Base-by-base conservation (phyloP, 2,329 filamentous ascomycete species). In the Trichoderma semiorbis region DNA sequence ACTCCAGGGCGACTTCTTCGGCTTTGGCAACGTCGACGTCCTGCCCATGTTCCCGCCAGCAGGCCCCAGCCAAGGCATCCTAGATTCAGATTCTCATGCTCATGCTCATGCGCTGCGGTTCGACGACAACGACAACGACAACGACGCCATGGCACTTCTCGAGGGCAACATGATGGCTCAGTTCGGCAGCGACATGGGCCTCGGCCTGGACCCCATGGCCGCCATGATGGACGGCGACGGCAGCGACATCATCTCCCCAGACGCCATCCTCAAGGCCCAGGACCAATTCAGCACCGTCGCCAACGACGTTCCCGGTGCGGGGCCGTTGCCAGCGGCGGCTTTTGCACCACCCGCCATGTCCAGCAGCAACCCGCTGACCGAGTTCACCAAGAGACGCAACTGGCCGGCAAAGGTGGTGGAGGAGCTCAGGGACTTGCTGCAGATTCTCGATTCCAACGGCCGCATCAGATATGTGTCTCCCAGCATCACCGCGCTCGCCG, bases 351-450 rank as follows among this genome's bases (percentile, higher is more conserved):
- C 77, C 73, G 76, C 76, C 73, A 72, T 80, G 28, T 77, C 80
- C 28, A 79, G 78, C 71, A 53, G 11, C 21, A 72, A 70, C 77
- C 85, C 84, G 18, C 77, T 89, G 74, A 88, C 86, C 73, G 87
- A 89, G 78, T 89, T 89, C 73, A 89, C 87, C 58, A 89, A 89
- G 80, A 82, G 87, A 76, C 83, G 86, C 72, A 89, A 96, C 79
- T 98, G 95, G 95, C 92, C 93, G 18, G 93, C 95, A 79, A 92
- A 93, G 75, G 91, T 97, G 14, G 89, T 98, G 28, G 93, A 97
- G 80, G 95, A 97, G 84, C 85, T 98, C 76, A 93, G 92, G 78
- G 95, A 98, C 81, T 89, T 98, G 76, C 83, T 97, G 70, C 91
- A 97, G 79, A 94, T 98, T 72, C 88, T 98, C 66, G 94, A 94